phyloP scores from a whole-genome alignment of 345 rosid species.

The Salix exigua region DNA sequence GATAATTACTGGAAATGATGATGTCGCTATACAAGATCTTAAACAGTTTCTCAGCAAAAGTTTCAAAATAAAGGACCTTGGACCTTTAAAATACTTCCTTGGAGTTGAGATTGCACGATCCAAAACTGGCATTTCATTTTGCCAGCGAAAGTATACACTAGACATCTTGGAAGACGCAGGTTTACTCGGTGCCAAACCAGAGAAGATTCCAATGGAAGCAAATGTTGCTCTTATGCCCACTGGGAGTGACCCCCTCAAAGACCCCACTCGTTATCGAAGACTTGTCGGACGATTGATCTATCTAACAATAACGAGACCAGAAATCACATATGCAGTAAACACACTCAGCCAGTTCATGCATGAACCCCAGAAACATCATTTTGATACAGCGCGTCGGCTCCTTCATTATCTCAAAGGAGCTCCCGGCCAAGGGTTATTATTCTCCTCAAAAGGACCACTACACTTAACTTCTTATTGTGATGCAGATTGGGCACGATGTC shows the following conservation, averaged over 20 bases:
- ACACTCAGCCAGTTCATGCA: neutral
- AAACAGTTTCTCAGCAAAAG: fast-evolving
- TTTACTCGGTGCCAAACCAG: neutral
- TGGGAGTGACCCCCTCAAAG: neutral
- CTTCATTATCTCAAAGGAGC: neutral
- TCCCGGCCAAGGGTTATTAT: neutral
- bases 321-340: neutral
- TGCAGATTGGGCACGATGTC: neutral
- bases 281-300: neutral
- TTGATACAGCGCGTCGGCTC: neutral
- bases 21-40: too few relatives aligned
- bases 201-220: neutral
- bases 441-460: neutral
- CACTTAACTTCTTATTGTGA: neutral
- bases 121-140: neutral
- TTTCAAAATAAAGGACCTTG: neutral
- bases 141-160: neutral
- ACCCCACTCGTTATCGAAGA: neutral
- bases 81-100: neutral
- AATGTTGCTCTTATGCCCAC: neutral
- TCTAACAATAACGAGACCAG: neutral
- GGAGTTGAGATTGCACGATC: neutral
- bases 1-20: neutral
- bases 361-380: neutral
- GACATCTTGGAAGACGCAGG: neutral